Conservation (phyloP, 2,329 filamentous ascomycete species). For the Aspergillus floridensis region DNA sequence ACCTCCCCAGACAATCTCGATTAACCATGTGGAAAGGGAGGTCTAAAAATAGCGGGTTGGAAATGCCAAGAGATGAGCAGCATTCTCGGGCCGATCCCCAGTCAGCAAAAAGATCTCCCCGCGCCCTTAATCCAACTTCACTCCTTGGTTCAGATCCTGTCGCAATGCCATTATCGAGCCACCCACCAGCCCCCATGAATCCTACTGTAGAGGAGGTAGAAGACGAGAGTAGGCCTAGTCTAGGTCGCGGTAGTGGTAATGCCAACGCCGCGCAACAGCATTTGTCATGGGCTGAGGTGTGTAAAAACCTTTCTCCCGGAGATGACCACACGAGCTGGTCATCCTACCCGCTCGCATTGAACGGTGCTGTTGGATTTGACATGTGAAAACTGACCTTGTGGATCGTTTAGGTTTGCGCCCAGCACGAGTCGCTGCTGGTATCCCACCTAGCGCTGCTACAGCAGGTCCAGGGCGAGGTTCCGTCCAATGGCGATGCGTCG, state of each 20-base stretch:
- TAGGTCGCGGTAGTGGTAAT: not conserved
- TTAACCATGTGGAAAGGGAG: not conserved
- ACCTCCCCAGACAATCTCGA: not conserved
- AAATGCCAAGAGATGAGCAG: not conserved
- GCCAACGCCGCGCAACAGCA: not conserved
- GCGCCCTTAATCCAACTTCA: slow-evolving; percentile 15
- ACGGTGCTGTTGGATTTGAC: too few relatives aligned
- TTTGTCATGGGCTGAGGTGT: slow-evolving; percentile 24
- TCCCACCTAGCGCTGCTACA: slow-evolving; percentile 41
- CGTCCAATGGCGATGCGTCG: slow-evolving; percentile 27
- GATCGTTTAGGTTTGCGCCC: slow-evolving; percentile 35
- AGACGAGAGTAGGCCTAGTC: not conserved
- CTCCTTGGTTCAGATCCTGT: slow-evolving; percentile 3
- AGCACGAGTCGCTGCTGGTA: slow-evolving; percentile 40
- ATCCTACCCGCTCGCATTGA: not conserved
- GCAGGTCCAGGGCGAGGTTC: slow-evolving; percentile 32
- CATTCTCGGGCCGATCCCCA: not conserved
- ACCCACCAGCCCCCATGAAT: slow-evolving; percentile 7
- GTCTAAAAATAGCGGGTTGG: not conserved
- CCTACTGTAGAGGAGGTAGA: slow-evolving; percentile 19
- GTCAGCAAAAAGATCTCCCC: not conserved
- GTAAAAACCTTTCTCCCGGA: not conserved
- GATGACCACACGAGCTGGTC: not conserved
- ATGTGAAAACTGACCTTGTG: not conserved
- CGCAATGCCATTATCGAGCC: slow-evolving; percentile 7